These are phyloP conservation scores for Sporothrix sp. DNA, from an alignment of 2,329 filamentous ascomycete species.

Conservation along the genomic window DNA sequence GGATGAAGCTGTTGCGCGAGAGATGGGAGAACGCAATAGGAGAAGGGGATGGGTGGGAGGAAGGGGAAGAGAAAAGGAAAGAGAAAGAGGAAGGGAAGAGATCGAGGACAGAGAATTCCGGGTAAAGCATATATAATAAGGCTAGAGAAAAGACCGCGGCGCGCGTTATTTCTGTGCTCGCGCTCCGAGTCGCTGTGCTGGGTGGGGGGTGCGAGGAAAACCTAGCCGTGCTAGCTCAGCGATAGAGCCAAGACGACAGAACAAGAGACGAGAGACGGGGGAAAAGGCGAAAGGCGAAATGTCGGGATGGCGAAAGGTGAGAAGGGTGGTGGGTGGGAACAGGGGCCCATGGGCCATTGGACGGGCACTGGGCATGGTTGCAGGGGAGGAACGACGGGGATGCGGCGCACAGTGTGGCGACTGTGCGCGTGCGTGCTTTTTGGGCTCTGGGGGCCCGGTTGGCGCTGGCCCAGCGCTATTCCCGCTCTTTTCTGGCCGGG, in stretches of 20 bases:
- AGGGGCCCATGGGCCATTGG: neutral
- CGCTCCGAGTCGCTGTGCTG: slow-evolving; percentile 13
- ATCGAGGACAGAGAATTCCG: neutral
- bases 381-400: slow-evolving; percentile 2
- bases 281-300: slow-evolving; percentile 9
- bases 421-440: slow-evolving; percentile 6
- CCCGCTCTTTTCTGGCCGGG: neutral
- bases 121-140: slow-evolving; percentile 4
- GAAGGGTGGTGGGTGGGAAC: neutral
- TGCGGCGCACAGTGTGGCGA: slow-evolving; percentile 2
- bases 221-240: slow-evolving; percentile 6
- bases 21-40: slow-evolving; percentile 8
- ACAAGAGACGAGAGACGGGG: slow-evolving; percentile 10
- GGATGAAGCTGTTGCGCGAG: slow-evolving; percentile 10
- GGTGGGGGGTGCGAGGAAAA: slow-evolving; percentile 11
- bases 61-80: neutral
- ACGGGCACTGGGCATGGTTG: neutral
- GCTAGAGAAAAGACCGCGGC: slow-evolving; percentile 9
- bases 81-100: neutral
- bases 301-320: slow-evolving; percentile 9
- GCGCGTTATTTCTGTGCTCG: slow-evolving; percentile 14
- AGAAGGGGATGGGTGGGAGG: neutral
- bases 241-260: slow-evolving; percentile 6
- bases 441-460: neutral
- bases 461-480: neutral